These are phyloP conservation scores for Calonectria ilicicola DNA, from an alignment of 2,329 filamentous ascomycete genomes.

Conservation along the genomic window DNA sequence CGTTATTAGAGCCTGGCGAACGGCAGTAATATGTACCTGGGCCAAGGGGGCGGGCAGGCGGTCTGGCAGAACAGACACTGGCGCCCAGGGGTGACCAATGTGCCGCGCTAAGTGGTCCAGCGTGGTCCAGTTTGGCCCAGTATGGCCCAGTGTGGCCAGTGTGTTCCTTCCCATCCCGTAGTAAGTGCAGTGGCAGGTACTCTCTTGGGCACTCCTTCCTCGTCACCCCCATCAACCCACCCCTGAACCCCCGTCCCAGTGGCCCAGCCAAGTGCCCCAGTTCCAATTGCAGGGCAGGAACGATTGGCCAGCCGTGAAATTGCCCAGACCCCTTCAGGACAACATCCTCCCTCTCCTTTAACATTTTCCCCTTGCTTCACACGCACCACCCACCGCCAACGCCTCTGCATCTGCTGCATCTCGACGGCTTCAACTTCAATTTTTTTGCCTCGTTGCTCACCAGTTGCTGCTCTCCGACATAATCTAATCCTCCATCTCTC, in stretches of 20 bases:
- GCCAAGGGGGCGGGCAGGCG: slow-evolving; percentile 40
- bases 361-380: slow-evolving; percentile 48
- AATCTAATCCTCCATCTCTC: slow-evolving; percentile 8
- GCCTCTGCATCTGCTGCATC: slow-evolving; percentile 33
- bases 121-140: neutral
- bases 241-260: slow-evolving; percentile 41
- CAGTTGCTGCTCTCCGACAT: slow-evolving; percentile 32
- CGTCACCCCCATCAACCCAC: slow-evolving; percentile 33
- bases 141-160: slow-evolving; percentile 20
- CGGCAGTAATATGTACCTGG: slow-evolving; percentile 21
- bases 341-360: slow-evolving; percentile 47
- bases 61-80: slow-evolving; percentile 41
- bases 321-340: slow-evolving; percentile 44
- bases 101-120: slow-evolving; percentile 1
- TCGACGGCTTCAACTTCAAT: slow-evolving; percentile 35
- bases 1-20: slow-evolving; percentile 29
- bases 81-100: slow-evolving; percentile 26
- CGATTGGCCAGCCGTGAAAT: slow-evolving; percentile 49
- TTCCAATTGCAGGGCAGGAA: slow-evolving; percentile 38
- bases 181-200: slow-evolving; percentile 4
- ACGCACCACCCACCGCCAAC: slow-evolving; percentile 45
- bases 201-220: slow-evolving; percentile 19
- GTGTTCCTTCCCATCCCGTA: slow-evolving; percentile 2
- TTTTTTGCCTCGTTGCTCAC: slow-evolving; percentile 31
- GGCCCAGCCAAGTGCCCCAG: slow-evolving; percentile 13